A percentile compares a stretch with the other conserved stretches of the same genome.
phyloP scores from a whole-genome alignment of 73 alveolate genomes.

The Paraurostyla sp. region DNA sequence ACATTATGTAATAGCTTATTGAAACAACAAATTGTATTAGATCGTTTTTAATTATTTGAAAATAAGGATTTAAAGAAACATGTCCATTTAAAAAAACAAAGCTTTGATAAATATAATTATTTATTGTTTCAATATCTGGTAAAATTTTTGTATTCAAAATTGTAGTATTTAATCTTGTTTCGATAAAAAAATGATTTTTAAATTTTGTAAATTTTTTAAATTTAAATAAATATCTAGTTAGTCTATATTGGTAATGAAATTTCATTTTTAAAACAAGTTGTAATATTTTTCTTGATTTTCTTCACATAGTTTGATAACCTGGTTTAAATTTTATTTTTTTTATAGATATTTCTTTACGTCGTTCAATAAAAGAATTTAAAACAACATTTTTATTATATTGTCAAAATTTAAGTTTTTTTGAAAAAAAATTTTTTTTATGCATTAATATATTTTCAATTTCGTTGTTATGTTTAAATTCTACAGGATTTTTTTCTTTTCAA shows the following conservation, averaged over 20 bases:
- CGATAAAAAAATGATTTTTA: not conserved
- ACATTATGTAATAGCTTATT: not conserved
- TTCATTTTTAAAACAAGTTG: slow-evolving; percentile 1
- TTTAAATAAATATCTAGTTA: not conserved
- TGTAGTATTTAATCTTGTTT: not conserved
- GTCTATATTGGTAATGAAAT: slow-evolving; percentile 22
- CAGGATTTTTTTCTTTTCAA: too few relatives aligned
- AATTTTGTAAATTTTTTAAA: not conserved
- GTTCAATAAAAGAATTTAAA: not conserved
- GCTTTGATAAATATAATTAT: not conserved
- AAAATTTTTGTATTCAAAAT: not conserved
- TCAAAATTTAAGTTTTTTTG: too few relatives aligned
- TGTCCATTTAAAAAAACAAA: slow-evolving; percentile 24
- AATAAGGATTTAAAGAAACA: not conserved
- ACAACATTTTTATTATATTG: too few relatives aligned
- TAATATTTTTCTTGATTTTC: not conserved
- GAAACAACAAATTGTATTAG: slow-evolving; percentile 2
- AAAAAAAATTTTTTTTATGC: too few relatives aligned
- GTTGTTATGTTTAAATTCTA: too few relatives aligned
- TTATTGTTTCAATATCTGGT: not conserved
- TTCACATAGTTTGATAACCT: not conserved
- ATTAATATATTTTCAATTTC: too few relatives aligned
- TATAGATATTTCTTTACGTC: not conserved
- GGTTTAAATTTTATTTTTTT: slow-evolving; percentile 10
- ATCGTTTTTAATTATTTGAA: slow-evolving; percentile 2